A percentile compares a stretch with the other conserved stretches of the same genome.
Conservation (phyloP, 768 basidiomycete species). For the Pisolithus tinctorius region DNA sequence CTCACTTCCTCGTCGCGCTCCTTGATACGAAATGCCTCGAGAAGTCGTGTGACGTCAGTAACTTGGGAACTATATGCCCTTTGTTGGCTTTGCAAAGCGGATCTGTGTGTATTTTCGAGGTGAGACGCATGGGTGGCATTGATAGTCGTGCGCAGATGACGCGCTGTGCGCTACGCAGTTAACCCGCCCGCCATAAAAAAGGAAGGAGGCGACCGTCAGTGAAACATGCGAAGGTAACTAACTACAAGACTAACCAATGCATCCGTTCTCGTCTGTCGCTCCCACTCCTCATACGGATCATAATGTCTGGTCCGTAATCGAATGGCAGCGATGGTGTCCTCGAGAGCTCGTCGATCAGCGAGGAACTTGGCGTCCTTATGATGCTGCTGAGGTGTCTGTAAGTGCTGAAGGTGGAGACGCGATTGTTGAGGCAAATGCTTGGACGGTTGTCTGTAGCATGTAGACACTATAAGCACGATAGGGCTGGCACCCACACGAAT, state of each 20-base stretch:
- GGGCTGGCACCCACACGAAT: not conserved
- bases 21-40: constrained; percentile 37
- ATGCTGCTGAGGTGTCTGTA: constrained; percentile 9
- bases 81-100: constrained; percentile 25
- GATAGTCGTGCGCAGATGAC: constrained; percentile 12
- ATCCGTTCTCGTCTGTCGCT: constrained; percentile 40
- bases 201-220: not conserved
- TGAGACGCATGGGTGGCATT: constrained; percentile 8
- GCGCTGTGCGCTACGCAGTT: constrained; percentile 31
- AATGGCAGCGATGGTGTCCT: constrained; percentile 42
- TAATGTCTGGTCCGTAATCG: constrained; percentile 35
- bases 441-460: not conserved
- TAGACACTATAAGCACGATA: not conserved
- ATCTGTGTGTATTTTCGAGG: constrained; percentile 14
- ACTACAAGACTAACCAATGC: constrained; percentile 32
- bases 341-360: constrained; percentile 30
- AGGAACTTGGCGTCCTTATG: constrained; percentile 17
- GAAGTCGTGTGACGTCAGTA: constrained; percentile 40
- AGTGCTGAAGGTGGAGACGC: not conserved
- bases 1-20: constrained; percentile 41
- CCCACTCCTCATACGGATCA: constrained; percentile 47
- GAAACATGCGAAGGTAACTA: not conserved
- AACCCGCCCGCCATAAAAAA: not conserved
- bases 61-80: constrained; percentile 43
- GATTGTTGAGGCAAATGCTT: not conserved